These are phyloP conservation scores for Daedaleopsis nitida DNA, from an alignment of 768 basidiomycete species.

Conservation along the genomic window DNA sequence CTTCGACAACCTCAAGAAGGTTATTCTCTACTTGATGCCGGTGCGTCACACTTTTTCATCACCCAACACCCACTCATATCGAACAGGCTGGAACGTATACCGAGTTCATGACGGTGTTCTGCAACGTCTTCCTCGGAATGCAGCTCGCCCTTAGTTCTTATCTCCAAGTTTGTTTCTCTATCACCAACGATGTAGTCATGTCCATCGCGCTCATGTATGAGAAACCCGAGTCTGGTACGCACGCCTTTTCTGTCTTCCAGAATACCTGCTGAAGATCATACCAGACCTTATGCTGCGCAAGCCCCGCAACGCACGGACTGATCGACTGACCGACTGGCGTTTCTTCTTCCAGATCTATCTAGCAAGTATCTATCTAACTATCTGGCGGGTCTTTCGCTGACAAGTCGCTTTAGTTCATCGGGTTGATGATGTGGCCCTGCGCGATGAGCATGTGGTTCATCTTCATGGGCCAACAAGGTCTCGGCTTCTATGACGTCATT, in stretches of 20 bases:
- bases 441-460: conserved; percentile 41
- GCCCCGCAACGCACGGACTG: conserved; percentile 57
- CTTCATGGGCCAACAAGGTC: conserved; percentile 43
- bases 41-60: conserved; percentile 43
- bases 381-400: conserved; percentile 43
- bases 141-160: conserved; percentile 58
- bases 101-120: conserved; percentile 57
- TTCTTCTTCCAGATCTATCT: conserved; percentile 60
- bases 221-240: conserved; percentile 56
- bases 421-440: conserved; percentile 49
- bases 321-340: conserved; percentile 54
- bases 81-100: conserved; percentile 55
- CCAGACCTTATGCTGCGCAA: conserved; percentile 47
- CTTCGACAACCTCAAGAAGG: conserved; percentile 65
- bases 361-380: conserved; percentile 46
- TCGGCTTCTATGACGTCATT: conserved; percentile 49
- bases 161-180: conserved; percentile 58
- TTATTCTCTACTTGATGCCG: conserved; percentile 57
- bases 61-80: background rate
- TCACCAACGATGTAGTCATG: conserved; percentile 57
- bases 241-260: conserved; percentile 50
- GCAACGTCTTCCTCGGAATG: conserved; percentile 60
- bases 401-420: conserved; percentile 45
- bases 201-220: conserved; percentile 58
- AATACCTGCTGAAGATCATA: conserved; percentile 34